These are phyloP conservation scores for Neopestalotiopsis sp. DNA, from an alignment of 2,329 filamentous ascomycete species.

Conservation along the genomic window DNA sequence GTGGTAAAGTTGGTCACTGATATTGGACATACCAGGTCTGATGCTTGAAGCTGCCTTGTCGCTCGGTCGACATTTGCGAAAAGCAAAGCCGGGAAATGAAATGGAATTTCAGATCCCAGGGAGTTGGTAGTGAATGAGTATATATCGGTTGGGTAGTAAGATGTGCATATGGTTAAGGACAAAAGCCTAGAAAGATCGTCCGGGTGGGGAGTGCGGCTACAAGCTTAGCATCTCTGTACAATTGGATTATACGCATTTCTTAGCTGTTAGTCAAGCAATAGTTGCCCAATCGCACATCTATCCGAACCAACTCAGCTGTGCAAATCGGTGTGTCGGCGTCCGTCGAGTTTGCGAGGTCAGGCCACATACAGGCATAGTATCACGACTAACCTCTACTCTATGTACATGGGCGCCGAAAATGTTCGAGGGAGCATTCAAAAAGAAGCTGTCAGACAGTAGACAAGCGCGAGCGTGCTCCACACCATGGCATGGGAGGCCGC, in stretches of 20 bases:
- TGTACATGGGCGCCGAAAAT: neutral
- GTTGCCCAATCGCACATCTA: neutral
- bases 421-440: too few relatives aligned
- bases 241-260: too few relatives aligned
- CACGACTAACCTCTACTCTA: neutral
- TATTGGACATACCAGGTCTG: neutral
- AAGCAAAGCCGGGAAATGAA: neutral
- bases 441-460: too few relatives aligned
- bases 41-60: neutral
- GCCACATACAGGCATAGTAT: neutral
- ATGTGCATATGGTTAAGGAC: neutral
- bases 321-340: slow-evolving; percentile 4
- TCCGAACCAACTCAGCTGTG: neutral
- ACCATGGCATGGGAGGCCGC: neutral
- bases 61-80: neutral
- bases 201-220: too few relatives aligned
- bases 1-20: neutral
- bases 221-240: neutral
- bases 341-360: neutral
- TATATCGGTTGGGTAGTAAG: neutral
- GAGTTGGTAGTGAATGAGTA: neutral
- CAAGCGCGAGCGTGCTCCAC: slow-evolving; percentile 6
- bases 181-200: neutral
- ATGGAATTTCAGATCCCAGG: neutral
- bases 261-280: neutral